These are phyloP conservation scores for Schoenoplectus tabernaemontani DNA, from an alignment of 202 grass and related monocot genomes.

Conservation along the genomic window DNA sequence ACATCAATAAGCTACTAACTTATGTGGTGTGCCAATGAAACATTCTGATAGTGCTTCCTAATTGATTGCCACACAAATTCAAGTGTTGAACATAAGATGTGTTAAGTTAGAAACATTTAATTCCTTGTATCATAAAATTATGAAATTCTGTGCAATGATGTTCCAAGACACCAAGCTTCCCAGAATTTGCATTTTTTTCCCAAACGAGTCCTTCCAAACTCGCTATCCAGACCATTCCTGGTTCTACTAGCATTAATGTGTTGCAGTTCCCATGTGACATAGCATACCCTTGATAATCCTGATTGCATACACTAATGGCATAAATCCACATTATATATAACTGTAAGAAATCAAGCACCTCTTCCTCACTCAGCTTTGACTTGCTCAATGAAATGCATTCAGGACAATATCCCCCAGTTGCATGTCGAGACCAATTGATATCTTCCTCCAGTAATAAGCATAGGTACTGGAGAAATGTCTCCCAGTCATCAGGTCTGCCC, in stretches of 20 bases:
- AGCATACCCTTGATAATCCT: not conserved
- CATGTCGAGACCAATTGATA: conserved; percentile 54
- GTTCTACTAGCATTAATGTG: not conserved
- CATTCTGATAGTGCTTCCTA: not conserved
- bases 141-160: not conserved
- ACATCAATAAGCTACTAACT: not conserved
- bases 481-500: conserved; percentile 97
- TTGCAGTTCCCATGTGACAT: not conserved
- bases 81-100: not conserved
- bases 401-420: conserved; percentile 32
- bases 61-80: not conserved
- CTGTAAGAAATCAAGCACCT: conserved; percentile 37
- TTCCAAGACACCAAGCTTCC: not conserved
- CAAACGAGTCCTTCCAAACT: not conserved
- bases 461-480: conserved; percentile 95
- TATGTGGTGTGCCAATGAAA: not conserved
- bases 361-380: conserved; percentile 47
- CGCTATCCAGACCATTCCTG: not conserved
- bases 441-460: conserved; percentile 86
- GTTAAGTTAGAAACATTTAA: not conserved
- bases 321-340: not conserved
- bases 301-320: not conserved
- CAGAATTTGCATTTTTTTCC: not conserved
- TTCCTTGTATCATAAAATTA: not conserved
- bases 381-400: conserved; percentile 34